Conservation (phyloP, 2,329 filamentous ascomycete genomes). For the Scolecobasidium constrictum region DNA sequence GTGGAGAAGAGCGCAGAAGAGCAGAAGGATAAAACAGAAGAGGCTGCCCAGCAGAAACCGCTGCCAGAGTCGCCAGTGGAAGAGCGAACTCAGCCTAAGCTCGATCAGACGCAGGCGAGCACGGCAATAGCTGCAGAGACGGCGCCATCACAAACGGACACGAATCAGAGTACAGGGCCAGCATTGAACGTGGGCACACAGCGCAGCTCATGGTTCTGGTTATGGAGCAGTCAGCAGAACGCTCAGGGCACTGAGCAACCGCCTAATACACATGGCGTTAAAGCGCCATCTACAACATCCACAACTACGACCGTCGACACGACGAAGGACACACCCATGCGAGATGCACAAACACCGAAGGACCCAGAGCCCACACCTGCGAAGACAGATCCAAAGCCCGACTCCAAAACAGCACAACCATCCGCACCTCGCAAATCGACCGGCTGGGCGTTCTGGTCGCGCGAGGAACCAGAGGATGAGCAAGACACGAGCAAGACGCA, state of each 20-base stretch:
- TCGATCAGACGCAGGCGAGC: background rate
- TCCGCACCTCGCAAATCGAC: conserved; percentile 39
- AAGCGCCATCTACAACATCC: background rate
- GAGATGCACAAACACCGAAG: background rate
- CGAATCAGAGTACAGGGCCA: conserved; percentile 1
- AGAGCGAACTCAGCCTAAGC: conserved; percentile 3
- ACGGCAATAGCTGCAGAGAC: background rate
- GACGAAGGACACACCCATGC: background rate
- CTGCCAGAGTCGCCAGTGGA: conserved; percentile 4
- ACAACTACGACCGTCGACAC: background rate
- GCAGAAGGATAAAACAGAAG: conserved; percentile 13
- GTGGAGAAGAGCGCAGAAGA: conserved; percentile 11
- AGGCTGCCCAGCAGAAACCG: conserved; percentile 6
- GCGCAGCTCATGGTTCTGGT: conserved; percentile 33
- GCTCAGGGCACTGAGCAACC: conserved; percentile 12
- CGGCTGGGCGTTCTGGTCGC: conserved; percentile 76
- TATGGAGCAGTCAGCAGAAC: conserved; percentile 39
- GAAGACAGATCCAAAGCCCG: conserved; percentile 1
- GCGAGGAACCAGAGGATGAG: conserved; percentile 28
- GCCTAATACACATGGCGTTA: background rate
- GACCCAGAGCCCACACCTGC: conserved; percentile 12
- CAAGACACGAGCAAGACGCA: conserved; percentile 42
- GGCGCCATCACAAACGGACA: background rate
- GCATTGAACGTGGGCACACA: conserved; percentile 15
- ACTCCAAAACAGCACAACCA: conserved; percentile 16